Evolutionary conservation across 257 asterid species (phyloP).

Genomic region (Rehmannia glutinosa): DNA sequence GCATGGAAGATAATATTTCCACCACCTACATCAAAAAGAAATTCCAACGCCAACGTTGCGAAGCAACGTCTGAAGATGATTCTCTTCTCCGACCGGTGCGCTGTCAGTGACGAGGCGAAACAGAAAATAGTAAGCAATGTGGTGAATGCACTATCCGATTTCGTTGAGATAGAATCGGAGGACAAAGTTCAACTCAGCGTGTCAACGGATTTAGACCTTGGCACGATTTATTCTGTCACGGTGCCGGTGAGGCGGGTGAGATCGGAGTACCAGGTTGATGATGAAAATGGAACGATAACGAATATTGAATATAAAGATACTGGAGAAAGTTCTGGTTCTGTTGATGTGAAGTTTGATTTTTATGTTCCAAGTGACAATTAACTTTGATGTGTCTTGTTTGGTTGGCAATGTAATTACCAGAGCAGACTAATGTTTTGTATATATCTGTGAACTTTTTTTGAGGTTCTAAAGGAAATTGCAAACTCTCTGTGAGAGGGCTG

Average conservation of each 20-base stretch:
- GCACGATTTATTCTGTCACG: conserved; percentile 82
- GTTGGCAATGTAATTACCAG: no score
- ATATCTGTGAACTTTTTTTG: no score
- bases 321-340: conserved; percentile 80
- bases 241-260: conserved; percentile 76
- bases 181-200: conserved; percentile 88
- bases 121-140: conserved; percentile 83
- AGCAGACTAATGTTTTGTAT: no score
- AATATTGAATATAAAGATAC: conserved; percentile 75
- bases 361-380: conserved; percentile 64
- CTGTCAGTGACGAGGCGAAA: conserved; percentile 91
- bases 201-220: conserved; percentile 80
- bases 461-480: no score
- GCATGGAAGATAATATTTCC: conserved; percentile 97
- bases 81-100: conserved; percentile 86
- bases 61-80: conserved; percentile 91
- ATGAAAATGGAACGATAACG: conserved; percentile 67
- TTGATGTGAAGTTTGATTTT: conserved; percentile 93
- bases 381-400: no score
- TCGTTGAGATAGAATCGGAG: conserved; percentile 92
- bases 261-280: conserved; percentile 68
- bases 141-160: conserved; percentile 74
- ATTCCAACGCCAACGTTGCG: conserved; percentile 89
- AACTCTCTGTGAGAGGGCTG: no score
- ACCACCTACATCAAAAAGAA: conserved; percentile 50